Evolutionary conservation across 2,329 filamentous ascomycete species (phyloP), one percentile per base, ranked within the genome.

Genomic region (Cercospora zeae-maydis): DNA sequence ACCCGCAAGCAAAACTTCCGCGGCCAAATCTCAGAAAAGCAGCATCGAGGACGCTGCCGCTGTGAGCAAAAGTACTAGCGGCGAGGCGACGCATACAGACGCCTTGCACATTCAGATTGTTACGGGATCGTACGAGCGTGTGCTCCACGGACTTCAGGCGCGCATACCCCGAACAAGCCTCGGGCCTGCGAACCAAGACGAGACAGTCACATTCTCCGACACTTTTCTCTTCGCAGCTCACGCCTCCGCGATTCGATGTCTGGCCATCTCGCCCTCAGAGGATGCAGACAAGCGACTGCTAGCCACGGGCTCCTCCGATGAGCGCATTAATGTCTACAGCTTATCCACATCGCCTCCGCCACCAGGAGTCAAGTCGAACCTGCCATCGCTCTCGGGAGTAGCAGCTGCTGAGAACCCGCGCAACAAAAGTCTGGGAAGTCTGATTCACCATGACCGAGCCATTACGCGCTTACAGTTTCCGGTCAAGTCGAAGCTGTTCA

Each of bases 191-290:
- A 31, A 14, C 24, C 45, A 63, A 27, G 64, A 68, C 21, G 60
- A 74, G 37, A 70, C 72, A 16, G 81, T 88, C 59, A 82, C 87
- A 57, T 98, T 97, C 74, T 86, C 91, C 68, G 93, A 98, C 77
- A 93, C 91, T 0, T 99, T 99, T 77, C 85, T 99, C 62, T 97
- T 99, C 84, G 91, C 93, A 74, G 93, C 95, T 13, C 95, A 99
- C 78, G 84, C 87, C 61, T 96, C 93, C 11, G 89, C 95, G 4
- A 91, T 99, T 75, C 89, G 92, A 71, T 96, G 91, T 74, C 83
- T 99, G 34, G 92, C 93, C 24, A 79, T 97, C 65, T 97, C 93
- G 8, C 83, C 90, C 0, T 82, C 90, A 0, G 70, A 70, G 42
- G 73, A 76, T 34, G 85, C 82, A 67, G 88, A 89, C 76, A 96